These are phyloP conservation scores for Amphicarpaea edgeworthii DNA, from an alignment of 306 rosid genomes.

Conservation along the genomic window DNA sequence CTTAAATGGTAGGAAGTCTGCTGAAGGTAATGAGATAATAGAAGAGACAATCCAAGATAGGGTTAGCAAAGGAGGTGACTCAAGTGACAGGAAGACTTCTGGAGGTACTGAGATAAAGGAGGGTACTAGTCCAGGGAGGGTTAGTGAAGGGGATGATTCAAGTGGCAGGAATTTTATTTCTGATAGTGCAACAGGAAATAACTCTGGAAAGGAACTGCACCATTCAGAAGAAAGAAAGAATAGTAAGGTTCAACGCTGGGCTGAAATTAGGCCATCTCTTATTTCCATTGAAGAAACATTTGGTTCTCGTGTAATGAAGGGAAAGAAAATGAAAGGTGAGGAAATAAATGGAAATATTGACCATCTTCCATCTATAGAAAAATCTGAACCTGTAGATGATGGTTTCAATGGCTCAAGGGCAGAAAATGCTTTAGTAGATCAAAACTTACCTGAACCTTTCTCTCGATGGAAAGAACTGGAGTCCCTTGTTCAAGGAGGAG, in stretches of 20 bases:
- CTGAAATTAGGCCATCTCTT: conserved; percentile 72
- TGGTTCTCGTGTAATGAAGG: conserved; percentile 66
- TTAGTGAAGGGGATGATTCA: conserved; percentile 49
- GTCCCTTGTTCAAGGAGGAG: conserved; percentile 87
- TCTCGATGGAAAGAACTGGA: conserved; percentile 83
- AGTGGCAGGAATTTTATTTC: conserved; percentile 49
- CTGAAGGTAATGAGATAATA: conserved; percentile 43
- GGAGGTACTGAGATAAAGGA: conserved; percentile 43
- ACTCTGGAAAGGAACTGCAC: conserved; percentile 54
- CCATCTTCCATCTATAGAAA: conserved; percentile 59
- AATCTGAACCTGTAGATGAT: conserved; percentile 47
- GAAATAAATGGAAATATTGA: conserved; percentile 43
- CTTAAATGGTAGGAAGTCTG: conserved; percentile 30
- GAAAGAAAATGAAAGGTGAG: conserved; percentile 51
- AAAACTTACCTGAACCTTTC: conserved; percentile 47
- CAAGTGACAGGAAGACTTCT: conserved; percentile 30
- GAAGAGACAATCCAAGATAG: conserved; percentile 33
- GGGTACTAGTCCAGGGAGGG: conserved; percentile 35
- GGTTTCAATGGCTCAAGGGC: conserved; percentile 35
- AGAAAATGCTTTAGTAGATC: conserved; percentile 50
- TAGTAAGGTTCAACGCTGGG: conserved; percentile 64
- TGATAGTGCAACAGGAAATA: conserved; percentile 51
- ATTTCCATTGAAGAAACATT: conserved; percentile 64
- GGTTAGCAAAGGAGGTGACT: conserved; percentile 39
- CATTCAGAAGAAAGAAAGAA: conserved; percentile 58